phyloP scores from a whole-genome alignment of 768 basidiomycete genomes.

The Russula dissimulans region DNA sequence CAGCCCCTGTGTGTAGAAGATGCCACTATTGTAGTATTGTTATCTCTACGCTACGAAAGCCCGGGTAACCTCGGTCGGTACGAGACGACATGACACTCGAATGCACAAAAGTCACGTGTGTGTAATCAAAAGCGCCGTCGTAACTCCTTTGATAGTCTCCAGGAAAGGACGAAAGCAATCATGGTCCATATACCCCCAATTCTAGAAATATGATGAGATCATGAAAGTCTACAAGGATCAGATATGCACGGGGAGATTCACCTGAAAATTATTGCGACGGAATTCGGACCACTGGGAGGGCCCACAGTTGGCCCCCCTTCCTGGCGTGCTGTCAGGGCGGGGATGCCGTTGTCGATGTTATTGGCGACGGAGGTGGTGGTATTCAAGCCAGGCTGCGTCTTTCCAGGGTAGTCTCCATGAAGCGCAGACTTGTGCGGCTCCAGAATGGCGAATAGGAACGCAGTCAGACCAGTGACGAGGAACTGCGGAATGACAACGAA shows the following conservation, averaged over 20 bases:
- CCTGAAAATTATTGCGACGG: constrained; percentile 35
- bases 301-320: constrained; percentile 13
- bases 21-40: background rate
- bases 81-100: background rate
- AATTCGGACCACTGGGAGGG: constrained; percentile 26
- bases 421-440: constrained; percentile 48
- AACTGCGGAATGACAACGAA: constrained; percentile 94
- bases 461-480: constrained; percentile 77
- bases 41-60: no score
- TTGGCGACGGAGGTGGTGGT: background rate
- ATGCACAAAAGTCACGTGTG: background rate
- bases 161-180: constrained; percentile 22
- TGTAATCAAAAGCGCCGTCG: constrained; percentile 10
- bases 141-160: constrained; percentile 21
- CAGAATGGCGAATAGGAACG: constrained; percentile 78
- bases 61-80: no score
- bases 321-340: background rate
- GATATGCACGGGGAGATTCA: constrained; percentile 15
- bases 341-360: background rate
- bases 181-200: constrained; percentile 22
- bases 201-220: constrained; percentile 1
- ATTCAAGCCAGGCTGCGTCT: constrained; percentile 5
- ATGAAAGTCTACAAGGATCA: background rate
- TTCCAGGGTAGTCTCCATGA: constrained; percentile 15
- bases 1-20: background rate